phyloP scores from a whole-genome alignment of 2,329 filamentous ascomycete genomes.

The Xylaria sp. region DNA sequence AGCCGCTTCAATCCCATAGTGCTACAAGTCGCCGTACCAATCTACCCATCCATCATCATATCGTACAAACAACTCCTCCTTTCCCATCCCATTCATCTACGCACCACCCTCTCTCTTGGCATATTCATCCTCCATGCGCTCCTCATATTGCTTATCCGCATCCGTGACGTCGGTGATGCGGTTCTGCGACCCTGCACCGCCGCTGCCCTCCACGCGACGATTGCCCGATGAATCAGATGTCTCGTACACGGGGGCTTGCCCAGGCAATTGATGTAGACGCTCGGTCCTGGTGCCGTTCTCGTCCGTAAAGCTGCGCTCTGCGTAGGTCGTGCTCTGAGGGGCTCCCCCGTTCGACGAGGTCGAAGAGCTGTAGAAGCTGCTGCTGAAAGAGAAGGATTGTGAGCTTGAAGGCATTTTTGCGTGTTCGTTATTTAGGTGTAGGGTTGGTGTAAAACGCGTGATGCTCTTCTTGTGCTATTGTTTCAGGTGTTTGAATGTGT shows the following conservation, averaged over 20 bases:
- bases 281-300: conserved; percentile 31
- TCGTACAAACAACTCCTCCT: not conserved
- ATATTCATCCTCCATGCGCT: conserved; percentile 31
- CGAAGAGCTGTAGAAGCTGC: conserved; percentile 36
- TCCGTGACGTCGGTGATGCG: conserved; percentile 37
- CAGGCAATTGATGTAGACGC: conserved; percentile 34
- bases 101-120: conserved; percentile 33
- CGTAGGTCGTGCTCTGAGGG: conserved; percentile 29
- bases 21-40: not conserved
- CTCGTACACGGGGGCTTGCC: conserved; percentile 38
- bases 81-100: not conserved
- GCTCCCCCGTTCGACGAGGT: conserved; percentile 33
- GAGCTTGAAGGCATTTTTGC: conserved; percentile 23
- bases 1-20: not conserved
- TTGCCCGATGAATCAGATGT: conserved; percentile 5
- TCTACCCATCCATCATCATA: not conserved
- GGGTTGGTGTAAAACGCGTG: not conserved
- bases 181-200: conserved; percentile 8
- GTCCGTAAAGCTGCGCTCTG: conserved; percentile 38
- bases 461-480: not conserved
- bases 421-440: not conserved
- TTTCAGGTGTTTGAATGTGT: not conserved
- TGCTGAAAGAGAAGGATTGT: conserved; percentile 37
- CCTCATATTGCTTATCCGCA: conserved; percentile 25
- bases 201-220: conserved; percentile 11